Evolutionary conservation across 75 land plant species (phyloP), one percentile per base, ranked within the genome.

Genomic region (Selaginella tamariscina): DNA sequence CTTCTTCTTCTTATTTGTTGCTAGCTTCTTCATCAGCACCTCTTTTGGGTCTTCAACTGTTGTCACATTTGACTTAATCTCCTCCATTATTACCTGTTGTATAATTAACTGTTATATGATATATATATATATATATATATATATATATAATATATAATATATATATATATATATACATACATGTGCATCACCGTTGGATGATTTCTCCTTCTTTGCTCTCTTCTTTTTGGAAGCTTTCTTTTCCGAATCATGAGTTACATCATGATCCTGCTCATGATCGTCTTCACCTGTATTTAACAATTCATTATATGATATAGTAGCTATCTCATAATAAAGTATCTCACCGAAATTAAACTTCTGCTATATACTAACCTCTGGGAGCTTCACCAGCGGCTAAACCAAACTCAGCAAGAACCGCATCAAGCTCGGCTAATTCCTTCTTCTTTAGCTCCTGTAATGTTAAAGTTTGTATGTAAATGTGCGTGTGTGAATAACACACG

Each of bases 341-440:
- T n/a, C n/a, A n/a, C n/a, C n/a, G n/a, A n/a, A n/a, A n/a, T n/a
- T n/a, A n/a, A n/a, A n/a, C n/a, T n/a, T n/a, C n/a, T n/a, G n/a
- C n/a, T n/a, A n/a, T n/a, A n/a, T n/a, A n/a, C n/a, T n/a, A n/a
- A n/a, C n/a, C n/a, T n/a, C n/a, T n/a, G n/a, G n/a, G n/a, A n/a
- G n/a, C 73, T 39, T 85, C 86, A 66, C 79, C 81, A 27, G 72
- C 62, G 24, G 65, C 22, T 23, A 84, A 54, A 27, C 95, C 95
- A 28, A 89, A 68, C 65, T 89, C 88, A 44, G 89, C 95, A 22
- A 92, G 71, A 69, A 92, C 81, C 9, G 95, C 95, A 30, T 89
- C 97, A 64, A 92, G 85, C 69, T 92, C 97, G 28, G 74, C 97
- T 55, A 89, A 75, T 65, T 86, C 97, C 72, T 92, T 92, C 70